A percentile compares a stretch with the other conserved stretches of the same genome.
These are phyloP conservation scores for Ziziphus jujuba DNA, from an alignment of 306 rosid genomes.

Conservation along the genomic window DNA sequence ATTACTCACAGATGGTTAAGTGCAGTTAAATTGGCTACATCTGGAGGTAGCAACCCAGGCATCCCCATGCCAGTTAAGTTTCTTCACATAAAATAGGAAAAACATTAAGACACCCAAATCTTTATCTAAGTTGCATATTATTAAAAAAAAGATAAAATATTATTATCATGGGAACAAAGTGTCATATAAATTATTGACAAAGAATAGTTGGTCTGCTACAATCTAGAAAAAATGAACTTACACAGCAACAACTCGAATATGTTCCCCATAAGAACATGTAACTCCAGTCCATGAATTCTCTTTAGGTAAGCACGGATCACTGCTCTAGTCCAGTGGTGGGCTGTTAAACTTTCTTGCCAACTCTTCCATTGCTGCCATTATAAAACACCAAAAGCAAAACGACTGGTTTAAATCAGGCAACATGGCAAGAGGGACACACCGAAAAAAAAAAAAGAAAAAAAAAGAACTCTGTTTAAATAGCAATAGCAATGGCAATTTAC, in stretches of 20 bases:
- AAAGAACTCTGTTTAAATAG: neutral
- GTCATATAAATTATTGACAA: neutral
- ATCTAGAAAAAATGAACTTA: constrained; percentile 39
- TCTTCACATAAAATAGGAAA: constrained; percentile 47
- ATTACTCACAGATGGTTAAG: constrained; percentile 66
- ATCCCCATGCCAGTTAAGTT: constrained; percentile 57
- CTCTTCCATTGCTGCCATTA: constrained; percentile 61
- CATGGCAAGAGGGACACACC: neutral
- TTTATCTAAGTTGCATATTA: neutral
- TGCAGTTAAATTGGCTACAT: constrained; percentile 48
- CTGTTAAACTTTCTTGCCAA: constrained; percentile 52
- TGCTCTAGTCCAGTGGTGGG: constrained; percentile 78
- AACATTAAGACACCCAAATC: neutral
- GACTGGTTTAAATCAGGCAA: neutral
- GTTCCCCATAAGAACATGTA: constrained; percentile 42
- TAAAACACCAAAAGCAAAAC: constrained; percentile 16
- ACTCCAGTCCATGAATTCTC: constrained; percentile 87
- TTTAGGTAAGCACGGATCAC: constrained; percentile 85
- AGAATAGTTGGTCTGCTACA: neutral
- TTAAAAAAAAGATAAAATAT: neutral
- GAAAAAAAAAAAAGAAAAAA: too few relatives aligned
- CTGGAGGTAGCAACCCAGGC: constrained; percentile 57
- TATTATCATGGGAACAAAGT: too few relatives aligned
- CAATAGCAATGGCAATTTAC: constrained; percentile 14
- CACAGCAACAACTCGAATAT: constrained; percentile 46